Percentiles rank a stretch among this genome's conserved stretches.
Evolutionary conservation across 163 green algal species (phyloP).

Genomic region (Chlamydomonas reinhardtii): DNA sequence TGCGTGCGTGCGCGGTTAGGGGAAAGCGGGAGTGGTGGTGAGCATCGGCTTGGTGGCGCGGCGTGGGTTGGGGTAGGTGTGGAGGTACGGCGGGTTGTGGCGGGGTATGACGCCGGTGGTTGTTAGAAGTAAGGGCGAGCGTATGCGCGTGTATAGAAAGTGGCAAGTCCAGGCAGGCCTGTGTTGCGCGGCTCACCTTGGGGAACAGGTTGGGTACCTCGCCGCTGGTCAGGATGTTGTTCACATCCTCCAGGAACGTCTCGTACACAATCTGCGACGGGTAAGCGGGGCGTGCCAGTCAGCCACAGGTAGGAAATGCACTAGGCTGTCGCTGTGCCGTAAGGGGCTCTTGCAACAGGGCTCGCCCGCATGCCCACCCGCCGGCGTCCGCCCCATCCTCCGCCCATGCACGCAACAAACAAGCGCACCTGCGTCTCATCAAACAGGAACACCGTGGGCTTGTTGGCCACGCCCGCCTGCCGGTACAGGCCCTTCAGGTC

Average conservation of each 20-base stretch:
- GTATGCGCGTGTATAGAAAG: no score
- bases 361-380: not conserved
- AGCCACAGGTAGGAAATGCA: no score
- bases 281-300: not conserved
- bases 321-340: no score
- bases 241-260: constrained; percentile 91
- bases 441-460: constrained; percentile 89
- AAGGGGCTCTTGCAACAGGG: no score
- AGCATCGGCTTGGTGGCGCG: no score
- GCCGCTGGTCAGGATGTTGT: constrained; percentile 90
- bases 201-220: constrained; percentile 90
- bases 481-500: constrained; percentile 86
- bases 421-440: constrained; percentile 76
- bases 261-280: constrained; percentile 82
- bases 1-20: not conserved
- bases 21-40: not conserved
- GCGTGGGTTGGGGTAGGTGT: no score
- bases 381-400: no score
- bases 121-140: no score
- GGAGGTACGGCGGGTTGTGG: no score
- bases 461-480: constrained; percentile 78
- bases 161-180: no score
- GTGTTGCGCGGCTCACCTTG: constrained; percentile 1
- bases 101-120: no score
- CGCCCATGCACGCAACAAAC: no score